Base-by-base conservation (phyloP, 2,329 filamentous ascomycete species). In the Botrytis sinoallii region DNA sequence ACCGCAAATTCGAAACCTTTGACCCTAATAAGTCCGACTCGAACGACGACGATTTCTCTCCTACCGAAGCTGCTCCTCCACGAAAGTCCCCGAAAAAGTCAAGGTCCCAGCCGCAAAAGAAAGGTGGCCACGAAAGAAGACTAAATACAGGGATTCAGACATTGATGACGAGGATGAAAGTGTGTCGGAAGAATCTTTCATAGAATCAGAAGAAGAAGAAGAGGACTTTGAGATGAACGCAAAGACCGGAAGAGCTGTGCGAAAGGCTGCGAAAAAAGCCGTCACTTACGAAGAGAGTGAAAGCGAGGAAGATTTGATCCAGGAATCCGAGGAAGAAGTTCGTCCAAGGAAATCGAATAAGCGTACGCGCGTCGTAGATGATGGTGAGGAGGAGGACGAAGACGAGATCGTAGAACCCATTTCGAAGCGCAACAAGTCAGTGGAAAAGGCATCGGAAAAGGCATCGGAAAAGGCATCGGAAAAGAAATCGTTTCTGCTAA, bases 11-110 rank as follows among this genome's bases (percentile, higher is more conserved):
- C 72, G 86, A 89, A 76, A 85, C 85, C 72, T 91, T 91, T 77
- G 90, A 92, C 81, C 88, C 88, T 4, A 91, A 91, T 80, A 87
- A 89, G 79, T 91, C 90, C 69, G 90, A 92, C 77, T 85, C 90
- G 3, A 87, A 89, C 68, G 90, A 92, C 79, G 88, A 89, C 76
- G 90, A 90, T 80, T 92, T 91, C 78, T 87, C 90, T 74, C 89
- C 89, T 25, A 80, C 82, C 25, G 85, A 86, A 77, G 84, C 82
- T 40, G 82, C 83, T 46, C 83, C 86, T 44, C 83, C 86, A 25
- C 82, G 82, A 72, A 86, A 85, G 76, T 85, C 85, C 71, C 78
- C 83, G 8, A 84, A 84, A 38, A 80, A 84, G 44, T 81, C 84
- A 8, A 78, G 81, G 55, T 71, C 77, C 14, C 74, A 79, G 71